These are phyloP conservation scores for Sarocladiaceae sp. DNA, from an alignment of 2,329 filamentous ascomycete species.

Conservation along the genomic window DNA sequence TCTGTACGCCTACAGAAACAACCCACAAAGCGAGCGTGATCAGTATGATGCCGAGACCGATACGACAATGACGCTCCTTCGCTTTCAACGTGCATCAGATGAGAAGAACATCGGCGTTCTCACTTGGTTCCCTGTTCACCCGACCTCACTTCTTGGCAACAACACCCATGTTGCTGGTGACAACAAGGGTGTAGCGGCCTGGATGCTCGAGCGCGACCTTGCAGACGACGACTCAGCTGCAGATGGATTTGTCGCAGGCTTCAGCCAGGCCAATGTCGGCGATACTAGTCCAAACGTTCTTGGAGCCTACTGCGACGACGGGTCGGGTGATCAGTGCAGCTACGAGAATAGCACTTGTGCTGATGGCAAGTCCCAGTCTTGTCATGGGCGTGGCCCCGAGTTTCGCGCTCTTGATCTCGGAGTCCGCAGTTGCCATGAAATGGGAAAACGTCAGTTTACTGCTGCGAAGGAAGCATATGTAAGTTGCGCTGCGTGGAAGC, in stretches of 20 bases:
- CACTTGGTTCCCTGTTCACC: slow-evolving; percentile 90
- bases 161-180: slow-evolving; percentile 91
- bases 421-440: slow-evolving; percentile 69
- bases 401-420: slow-evolving; percentile 67
- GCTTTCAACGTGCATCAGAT: slow-evolving; percentile 71
- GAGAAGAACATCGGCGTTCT: slow-evolving; percentile 74
- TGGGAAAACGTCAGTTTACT: slow-evolving; percentile 67
- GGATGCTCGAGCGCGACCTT: slow-evolving; percentile 72
- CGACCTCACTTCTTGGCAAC: slow-evolving; percentile 86
- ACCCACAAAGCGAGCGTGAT: slow-evolving; percentile 70
- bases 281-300: slow-evolving; percentile 87
- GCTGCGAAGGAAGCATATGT: slow-evolving; percentile 47
- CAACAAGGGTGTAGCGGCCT: slow-evolving; percentile 91
- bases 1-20: slow-evolving; percentile 81
- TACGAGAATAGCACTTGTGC: slow-evolving; percentile 81
- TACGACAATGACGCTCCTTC: slow-evolving; percentile 68
- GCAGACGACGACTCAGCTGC: slow-evolving; percentile 49
- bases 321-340: slow-evolving; percentile 65
- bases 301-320: slow-evolving; percentile 87
- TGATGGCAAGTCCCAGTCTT: slow-evolving; percentile 64
- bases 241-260: slow-evolving; percentile 78
- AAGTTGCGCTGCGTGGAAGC: slow-evolving; percentile 16
- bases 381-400: slow-evolving; percentile 69
- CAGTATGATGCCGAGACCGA: slow-evolving; percentile 56
- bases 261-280: slow-evolving; percentile 87